Evolutionary conservation across 75 land plant species (phyloP).

Genomic region (Pseudotsuga menziesii): DNA sequence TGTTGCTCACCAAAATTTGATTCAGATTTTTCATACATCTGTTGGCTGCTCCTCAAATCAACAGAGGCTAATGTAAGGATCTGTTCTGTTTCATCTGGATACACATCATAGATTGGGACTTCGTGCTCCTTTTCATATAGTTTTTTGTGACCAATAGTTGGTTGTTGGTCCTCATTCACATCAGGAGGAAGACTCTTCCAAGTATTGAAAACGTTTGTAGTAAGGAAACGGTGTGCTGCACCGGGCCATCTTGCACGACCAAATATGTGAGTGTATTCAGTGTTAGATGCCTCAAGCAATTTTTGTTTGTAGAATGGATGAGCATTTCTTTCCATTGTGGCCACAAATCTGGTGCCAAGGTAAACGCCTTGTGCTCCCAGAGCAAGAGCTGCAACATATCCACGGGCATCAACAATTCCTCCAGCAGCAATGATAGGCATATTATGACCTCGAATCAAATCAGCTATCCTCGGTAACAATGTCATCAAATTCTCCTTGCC

Average conservation of each 20-base stretch:
- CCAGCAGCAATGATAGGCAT: slow-evolving; percentile 91
- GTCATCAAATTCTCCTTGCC: slow-evolving; percentile 63
- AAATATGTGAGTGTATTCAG: slow-evolving; percentile 70
- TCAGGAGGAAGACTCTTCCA: slow-evolving; percentile 59
- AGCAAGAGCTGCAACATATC: slow-evolving; percentile 91
- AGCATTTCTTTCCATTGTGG: slow-evolving; percentile 75
- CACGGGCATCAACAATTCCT: slow-evolving; percentile 81
- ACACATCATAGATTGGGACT: too few species aligned
- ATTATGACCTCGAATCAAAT: slow-evolving; percentile 39
- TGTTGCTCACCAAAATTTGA: too few species aligned
- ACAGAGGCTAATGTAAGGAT: too few species aligned
- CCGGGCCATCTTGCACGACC: slow-evolving; percentile 86
- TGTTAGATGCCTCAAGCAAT: slow-evolving; percentile 46
- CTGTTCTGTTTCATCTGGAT: too few species aligned
- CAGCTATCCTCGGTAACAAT: slow-evolving; percentile 68
- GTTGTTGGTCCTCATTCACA: slow-evolving; percentile 63
- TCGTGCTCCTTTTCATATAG: slow-evolving; percentile 73
- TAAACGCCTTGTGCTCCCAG: slow-evolving; percentile 88
- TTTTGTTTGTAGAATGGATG: slow-evolving; percentile 73
- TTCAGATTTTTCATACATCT: too few species aligned
- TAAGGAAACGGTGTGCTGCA: slow-evolving; percentile 66
- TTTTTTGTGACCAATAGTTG: slow-evolving; percentile 57
- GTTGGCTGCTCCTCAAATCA: too few species aligned
- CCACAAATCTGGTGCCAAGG: slow-evolving; percentile 92
- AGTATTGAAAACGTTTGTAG: slow-evolving; percentile 51